A percentile compares a stretch with the other conserved stretches of the same genome.
Evolutionary conservation across 129 eudicot genomes (phyloP).

Genomic region (Mikania micrantha): DNA sequence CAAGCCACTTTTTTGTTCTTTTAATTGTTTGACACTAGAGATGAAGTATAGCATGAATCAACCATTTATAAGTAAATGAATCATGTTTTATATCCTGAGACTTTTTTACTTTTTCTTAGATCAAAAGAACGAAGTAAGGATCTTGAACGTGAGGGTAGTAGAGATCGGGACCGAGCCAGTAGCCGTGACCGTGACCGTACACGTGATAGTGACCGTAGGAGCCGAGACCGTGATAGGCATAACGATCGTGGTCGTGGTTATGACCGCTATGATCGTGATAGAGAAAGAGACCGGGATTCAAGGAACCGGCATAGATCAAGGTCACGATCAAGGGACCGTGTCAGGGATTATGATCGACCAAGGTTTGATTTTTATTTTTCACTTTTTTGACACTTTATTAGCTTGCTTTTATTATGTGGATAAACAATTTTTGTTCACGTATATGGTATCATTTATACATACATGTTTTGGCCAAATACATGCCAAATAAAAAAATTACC

Average conservation of each 20-base stretch:
- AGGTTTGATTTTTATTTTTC: slow-evolving; percentile 33
- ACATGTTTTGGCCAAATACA: background rate
- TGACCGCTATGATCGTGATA: slow-evolving; percentile 66
- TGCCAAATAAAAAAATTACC: background rate
- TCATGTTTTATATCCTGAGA: background rate
- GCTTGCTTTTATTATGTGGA: background rate
- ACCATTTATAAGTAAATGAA: background rate
- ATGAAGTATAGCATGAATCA: background rate
- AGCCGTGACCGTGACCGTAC: slow-evolving; percentile 52
- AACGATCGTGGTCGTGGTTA: slow-evolving; percentile 52
- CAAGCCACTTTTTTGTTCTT: background rate
- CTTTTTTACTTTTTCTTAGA: slow-evolving; percentile 29
- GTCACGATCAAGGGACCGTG: slow-evolving; percentile 73
- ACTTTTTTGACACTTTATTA: background rate
- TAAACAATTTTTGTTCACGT: background rate
- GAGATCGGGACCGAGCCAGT: slow-evolving; percentile 56
- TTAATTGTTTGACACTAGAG: background rate
- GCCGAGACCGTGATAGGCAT: slow-evolving; percentile 82
- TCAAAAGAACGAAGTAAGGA: slow-evolving; percentile 76
- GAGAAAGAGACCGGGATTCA: slow-evolving; percentile 70
- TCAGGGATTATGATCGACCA: slow-evolving; percentile 79
- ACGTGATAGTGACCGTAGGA: slow-evolving; percentile 64
- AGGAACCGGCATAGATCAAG: slow-evolving; percentile 84
- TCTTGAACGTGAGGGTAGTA: slow-evolving; percentile 61
- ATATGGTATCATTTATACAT: background rate